Percentiles rank a stretch among this genome's conserved stretches.
These are phyloP conservation scores for Plasmodium sp. DNA, from an alignment of 169 alveolate species.

Conservation along the genomic window DNA sequence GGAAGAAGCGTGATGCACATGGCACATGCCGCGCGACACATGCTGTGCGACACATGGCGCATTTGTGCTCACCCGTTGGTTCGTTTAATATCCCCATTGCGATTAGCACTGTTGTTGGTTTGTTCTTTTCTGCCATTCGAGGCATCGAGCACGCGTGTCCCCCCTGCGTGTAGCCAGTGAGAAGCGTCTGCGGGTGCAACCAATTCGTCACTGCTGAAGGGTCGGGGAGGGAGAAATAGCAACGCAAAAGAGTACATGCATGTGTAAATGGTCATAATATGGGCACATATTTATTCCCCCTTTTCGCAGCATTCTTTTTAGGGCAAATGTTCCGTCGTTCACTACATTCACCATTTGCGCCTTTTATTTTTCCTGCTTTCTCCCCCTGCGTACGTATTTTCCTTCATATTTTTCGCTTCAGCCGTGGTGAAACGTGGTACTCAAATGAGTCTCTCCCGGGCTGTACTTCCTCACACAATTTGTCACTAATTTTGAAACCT, in stretches of 20 bases:
- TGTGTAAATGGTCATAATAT: background rate
- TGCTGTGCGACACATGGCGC: background rate
- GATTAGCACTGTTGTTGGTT: background rate
- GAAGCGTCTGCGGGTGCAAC: background rate
- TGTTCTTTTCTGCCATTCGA: background rate
- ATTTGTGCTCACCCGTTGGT: background rate
- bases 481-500: background rate
- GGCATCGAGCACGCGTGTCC: background rate
- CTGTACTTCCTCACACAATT: background rate
- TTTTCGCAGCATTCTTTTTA: background rate
- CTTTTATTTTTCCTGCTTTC: background rate
- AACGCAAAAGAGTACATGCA: background rate
- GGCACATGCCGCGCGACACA: background rate
- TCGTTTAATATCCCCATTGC: background rate
- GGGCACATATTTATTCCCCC: background rate
- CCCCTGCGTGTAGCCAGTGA: background rate
- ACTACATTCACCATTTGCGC: background rate
- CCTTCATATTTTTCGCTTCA: background rate
- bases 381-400: background rate
- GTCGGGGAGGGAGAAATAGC: background rate
- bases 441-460: background rate
- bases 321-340: background rate
- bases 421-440: background rate
- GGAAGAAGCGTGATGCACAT: background rate
- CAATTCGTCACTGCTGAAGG: background rate